Base-by-base conservation (phyloP, 2,329 filamentous ascomycete genomes). In the Hirsutella thompsonii region DNA sequence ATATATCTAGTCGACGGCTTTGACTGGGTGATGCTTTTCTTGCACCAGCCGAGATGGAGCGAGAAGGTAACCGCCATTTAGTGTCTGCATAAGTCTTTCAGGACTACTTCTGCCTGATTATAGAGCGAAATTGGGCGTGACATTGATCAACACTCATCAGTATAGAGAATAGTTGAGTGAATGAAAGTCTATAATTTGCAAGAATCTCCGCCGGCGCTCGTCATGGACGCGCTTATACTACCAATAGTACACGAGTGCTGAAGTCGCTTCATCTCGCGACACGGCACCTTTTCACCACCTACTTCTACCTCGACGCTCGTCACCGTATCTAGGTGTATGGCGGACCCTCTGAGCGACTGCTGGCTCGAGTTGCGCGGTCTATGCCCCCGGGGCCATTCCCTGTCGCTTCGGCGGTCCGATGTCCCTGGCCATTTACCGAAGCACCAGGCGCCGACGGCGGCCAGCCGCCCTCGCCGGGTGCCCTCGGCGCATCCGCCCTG, bases 321-420 rank as follows among this genome's bases (percentile, higher is more conserved):
- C 1, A 66, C 59, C 2, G 62, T 63, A 43, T 68, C 62, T 52
- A 66, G 62, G 47, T 67, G 65, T 14, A 67, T 67, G 8, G 60
- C 58, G 20, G 60, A 55, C 1, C 60, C 57, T 33, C 57, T 47
- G n/a, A 61, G 44, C 13, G 54, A 58, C 23, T 59, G 56, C 28
- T 56, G 49, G 18, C 59, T 63, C 4, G 49, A 51, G 4, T 48
- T 57, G 1, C 28, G 40, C 2, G 9, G 20, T 20, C 20, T n/a
- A 4, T 33, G 6, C 13, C 16, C 8, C 14, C 32, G 32, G 8
- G 32, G 32, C 32, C 32, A 33, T 18, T 6, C 14, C 8, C 32
- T 8, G 4, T 18, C 14, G 11, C 23, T 11, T 26, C 14, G 14
- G n/a, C 8, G 32, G 14, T 14, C 18, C 32, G 14, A 33, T 3